Percentiles rank a stretch among this genome's conserved stretches.
phyloP scores from a whole-genome alignment of 2,329 filamentous ascomycete genomes.

The Phaeosphaeria sp. region DNA sequence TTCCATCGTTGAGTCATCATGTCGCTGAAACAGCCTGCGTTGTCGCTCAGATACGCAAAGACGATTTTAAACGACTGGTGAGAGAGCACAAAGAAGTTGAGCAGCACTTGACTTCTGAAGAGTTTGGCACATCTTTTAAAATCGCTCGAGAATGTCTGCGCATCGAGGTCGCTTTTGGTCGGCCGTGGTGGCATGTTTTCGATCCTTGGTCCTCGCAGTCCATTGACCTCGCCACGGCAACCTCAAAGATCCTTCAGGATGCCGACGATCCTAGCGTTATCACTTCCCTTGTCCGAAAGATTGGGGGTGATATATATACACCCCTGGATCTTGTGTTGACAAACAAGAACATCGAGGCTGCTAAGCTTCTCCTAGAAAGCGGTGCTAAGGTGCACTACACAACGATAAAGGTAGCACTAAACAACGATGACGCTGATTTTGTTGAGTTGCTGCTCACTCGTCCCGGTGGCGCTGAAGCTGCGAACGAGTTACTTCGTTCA shows the following conservation, averaged over 20 bases:
- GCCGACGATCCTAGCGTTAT: background rate
- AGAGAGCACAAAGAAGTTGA: background rate
- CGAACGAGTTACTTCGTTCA: background rate
- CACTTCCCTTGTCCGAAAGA: background rate
- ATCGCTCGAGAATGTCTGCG: background rate
- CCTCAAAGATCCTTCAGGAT: background rate
- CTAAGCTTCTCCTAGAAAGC: background rate
- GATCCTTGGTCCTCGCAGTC: background rate
- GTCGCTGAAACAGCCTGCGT: background rate
- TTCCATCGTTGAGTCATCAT: background rate
- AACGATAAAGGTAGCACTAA: background rate
- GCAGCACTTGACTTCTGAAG: background rate
- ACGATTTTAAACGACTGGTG: background rate
- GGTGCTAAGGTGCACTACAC: background rate
- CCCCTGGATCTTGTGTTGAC: background rate
- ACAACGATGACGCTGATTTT: background rate
- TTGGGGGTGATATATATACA: background rate
- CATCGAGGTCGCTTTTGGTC: background rate
- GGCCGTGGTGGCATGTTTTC: background rate
- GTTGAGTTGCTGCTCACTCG: background rate
- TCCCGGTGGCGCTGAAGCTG: background rate
- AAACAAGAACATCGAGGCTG: background rate
- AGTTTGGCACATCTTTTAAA: background rate
- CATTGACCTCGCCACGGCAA: background rate
- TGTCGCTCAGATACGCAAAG: background rate